Conservation (phyloP, 2,329 filamentous ascomycete genomes). For the Apiospora marii region DNA sequence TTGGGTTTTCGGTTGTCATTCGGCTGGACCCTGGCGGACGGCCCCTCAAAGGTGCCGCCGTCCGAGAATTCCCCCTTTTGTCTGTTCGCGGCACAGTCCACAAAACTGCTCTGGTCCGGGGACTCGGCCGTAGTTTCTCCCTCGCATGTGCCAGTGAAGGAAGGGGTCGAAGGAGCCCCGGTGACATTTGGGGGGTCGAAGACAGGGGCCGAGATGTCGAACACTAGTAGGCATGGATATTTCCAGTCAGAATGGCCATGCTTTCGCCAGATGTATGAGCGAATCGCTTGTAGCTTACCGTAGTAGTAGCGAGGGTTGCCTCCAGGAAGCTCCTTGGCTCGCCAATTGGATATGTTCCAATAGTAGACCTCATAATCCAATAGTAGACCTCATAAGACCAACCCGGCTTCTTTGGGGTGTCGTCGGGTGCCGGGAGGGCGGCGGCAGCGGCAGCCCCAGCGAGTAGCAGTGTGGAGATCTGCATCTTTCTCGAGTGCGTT, state of each 20-base stretch:
- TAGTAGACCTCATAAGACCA: conserved; percentile 7
- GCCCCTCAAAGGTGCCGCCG: not conserved
- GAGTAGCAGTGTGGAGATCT: not conserved
- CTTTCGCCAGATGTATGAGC: too few relatives aligned
- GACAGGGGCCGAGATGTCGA: not conserved
- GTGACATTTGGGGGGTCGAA: not conserved
- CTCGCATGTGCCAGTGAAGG: not conserved
- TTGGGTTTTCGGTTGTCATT: not conserved
- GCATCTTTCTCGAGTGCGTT: not conserved
- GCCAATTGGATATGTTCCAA: not conserved
- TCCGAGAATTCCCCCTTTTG: not conserved
- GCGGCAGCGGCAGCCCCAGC: not conserved
- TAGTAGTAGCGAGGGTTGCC: not conserved
- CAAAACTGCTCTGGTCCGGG: not conserved
- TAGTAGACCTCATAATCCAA: conserved; percentile 5
- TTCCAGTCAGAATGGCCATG: rapidly evolving
- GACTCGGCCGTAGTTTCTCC: not conserved
- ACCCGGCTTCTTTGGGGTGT: not conserved
- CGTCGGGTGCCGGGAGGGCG: not conserved
- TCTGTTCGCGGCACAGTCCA: not conserved
- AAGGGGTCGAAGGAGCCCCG: not conserved
- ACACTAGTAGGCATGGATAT: not conserved
- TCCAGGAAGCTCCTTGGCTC: not conserved
- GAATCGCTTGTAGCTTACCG: not conserved
- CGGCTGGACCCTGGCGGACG: not conserved